Percentiles rank a stretch among this genome's conserved stretches.
These are phyloP conservation scores for Pleurotus giganteus DNA, from an alignment of 768 basidiomycete species.

Conservation along the genomic window DNA sequence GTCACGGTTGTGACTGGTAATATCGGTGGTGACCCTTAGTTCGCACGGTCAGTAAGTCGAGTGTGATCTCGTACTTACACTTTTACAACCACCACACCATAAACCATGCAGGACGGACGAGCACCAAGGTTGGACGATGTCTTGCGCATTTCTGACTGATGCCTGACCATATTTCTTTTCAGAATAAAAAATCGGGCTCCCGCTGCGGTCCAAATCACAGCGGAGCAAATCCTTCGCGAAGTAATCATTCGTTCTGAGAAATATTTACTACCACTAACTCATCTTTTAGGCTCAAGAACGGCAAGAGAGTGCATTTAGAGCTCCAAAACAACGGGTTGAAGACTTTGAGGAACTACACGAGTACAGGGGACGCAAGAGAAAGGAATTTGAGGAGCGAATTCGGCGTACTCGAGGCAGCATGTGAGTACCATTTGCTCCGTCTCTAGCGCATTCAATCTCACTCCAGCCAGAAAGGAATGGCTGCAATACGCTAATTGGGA, in stretches of 20 bases:
- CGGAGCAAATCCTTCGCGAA: slow-evolving; percentile 96
- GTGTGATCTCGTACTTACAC: no score
- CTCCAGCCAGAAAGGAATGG: slow-evolving; percentile 71
- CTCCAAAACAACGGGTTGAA: slow-evolving; percentile 93
- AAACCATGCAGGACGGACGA: slow-evolving; percentile 74
- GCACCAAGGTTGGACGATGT: slow-evolving; percentile 60
- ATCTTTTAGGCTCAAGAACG: slow-evolving; percentile 89
- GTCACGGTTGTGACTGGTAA: no score
- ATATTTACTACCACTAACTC: not conserved
- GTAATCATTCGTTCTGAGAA: slow-evolving; percentile 31
- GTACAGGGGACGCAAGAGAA: slow-evolving; percentile 88
- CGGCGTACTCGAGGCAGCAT: slow-evolving; percentile 78
- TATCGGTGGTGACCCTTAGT: no score
- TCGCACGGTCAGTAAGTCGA: no score
- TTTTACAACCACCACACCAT: not conserved
- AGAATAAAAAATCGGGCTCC: slow-evolving; percentile 97
- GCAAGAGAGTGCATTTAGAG: slow-evolving; percentile 88
- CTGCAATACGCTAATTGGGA: slow-evolving; percentile 86
- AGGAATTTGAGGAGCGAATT: slow-evolving; percentile 91
- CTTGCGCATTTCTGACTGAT: not conserved
- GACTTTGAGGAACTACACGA: slow-evolving; percentile 93
- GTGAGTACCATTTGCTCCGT: slow-evolving; percentile 36
- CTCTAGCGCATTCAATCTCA: slow-evolving; percentile 5
- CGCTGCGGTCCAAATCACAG: slow-evolving; percentile 94
- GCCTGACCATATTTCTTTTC: slow-evolving; percentile 9